Base-by-base conservation (phyloP, 495 filamentous ascomycete genomes). In the Glarea lozoyensis region DNA sequence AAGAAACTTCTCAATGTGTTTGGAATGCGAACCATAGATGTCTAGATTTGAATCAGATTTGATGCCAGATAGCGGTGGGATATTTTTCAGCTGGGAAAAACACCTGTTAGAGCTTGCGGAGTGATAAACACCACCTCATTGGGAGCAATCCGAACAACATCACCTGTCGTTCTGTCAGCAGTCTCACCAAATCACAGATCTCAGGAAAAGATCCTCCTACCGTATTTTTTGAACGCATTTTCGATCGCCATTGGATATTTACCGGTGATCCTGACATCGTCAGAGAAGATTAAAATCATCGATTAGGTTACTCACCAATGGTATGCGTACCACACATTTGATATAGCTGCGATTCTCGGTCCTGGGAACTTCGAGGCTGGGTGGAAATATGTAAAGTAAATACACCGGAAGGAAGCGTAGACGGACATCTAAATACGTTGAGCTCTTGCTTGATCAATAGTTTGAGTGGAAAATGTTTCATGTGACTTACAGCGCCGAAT, bases 81-180 rank as follows among this genome's bases (percentile, higher is more conserved):
- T 6, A 6, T 2, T 15, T 10, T n/a, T 22, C 21, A 34, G 21
- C 40, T n/a, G n/a, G n/a, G n/a, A n/a, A n/a, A n/a, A n/a, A n/a
- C n/a, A 50, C 51, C 51, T 16, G 33, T 13, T 3, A n/a, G 22
- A 11, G 47, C 51, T 17, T 53, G 37, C 0, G 60, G 53, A 1
- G 45, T 53, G n/a, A 59, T 52, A 34, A 65, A 65, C 18, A 54
- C 60, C 16, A 66, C 46, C 42, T 64, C 60, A 23, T 61, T 54
- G 2, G 59, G 61, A 10, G 48, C 55, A 36, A 59, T 40, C 9
- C 63, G 60, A 20, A 65, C 60, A 6, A 65, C 52, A 10, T 53
- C 49, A 12, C 61, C 59, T 46, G 12, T 15, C 18, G 3, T 19
- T 2, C 10, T 15, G 17, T 32, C 7, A 38, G 36, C 3, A 7